Base-by-base conservation (phyloP, 2,329 filamentous ascomycete genomes). In the Verticillium dahliae region DNA sequence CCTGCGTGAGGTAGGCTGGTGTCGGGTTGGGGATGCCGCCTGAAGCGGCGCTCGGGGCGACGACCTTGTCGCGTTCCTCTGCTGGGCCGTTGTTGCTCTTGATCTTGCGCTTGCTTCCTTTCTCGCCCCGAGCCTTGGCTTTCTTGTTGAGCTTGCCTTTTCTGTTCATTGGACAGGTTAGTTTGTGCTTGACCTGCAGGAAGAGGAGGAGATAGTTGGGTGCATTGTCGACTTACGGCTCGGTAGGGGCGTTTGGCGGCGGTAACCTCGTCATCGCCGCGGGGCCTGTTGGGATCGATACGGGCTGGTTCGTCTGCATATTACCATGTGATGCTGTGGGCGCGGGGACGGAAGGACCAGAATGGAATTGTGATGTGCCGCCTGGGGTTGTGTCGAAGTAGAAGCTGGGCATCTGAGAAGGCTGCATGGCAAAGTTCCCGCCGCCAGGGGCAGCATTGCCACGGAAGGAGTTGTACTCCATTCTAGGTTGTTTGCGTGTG, bases 21-120 rank as follows among this genome's bases (percentile, higher is more conserved):
- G 83, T 82, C 0, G 90, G 85, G 0, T 81, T 69, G 0, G 91
- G 91, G 31, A 88, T 73, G 59, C 84, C 84, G 59, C 84, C 84
- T 0, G 84, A 86, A 4, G 63, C 75, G 6, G 61, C 56, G 65
- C 75, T 81, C 65, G 70, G 75, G 33, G 62, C 57, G 22, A 61
- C 33, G 35, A 65, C 62, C 33, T 58, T 68, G 64, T 67, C 58
- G 60, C 54, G 59, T 61, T 62, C 57, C 45, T 50, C 54, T 7
- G 35, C 6, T 34, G 54, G 33, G 6, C 37, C 45, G 18, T 27
- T 27, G 10, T 50, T 50, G 11, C 22, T 50, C 18, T 50, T 50
- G n/a, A 27, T 31, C 38, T 58, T 58, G 38, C 57, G 57, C 27
- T 58, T 58, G 38, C 35, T 35, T 22, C 57, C 57, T 37, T 58